phyloP scores from a whole-genome alignment of 768 basidiomycete genomes.

The Phanerochaete sordida region DNA sequence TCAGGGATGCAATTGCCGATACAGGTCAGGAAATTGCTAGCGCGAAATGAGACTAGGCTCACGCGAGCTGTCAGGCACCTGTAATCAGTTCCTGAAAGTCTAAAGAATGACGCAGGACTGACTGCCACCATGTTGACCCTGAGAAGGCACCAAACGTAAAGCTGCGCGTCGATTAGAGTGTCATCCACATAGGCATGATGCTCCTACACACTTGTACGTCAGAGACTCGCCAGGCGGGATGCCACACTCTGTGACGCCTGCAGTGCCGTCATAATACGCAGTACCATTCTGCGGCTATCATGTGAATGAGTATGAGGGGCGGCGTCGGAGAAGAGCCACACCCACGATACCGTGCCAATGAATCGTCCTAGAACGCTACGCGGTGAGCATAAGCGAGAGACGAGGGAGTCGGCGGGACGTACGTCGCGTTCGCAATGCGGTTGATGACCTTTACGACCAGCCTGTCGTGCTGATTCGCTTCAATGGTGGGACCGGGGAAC shows the following conservation, averaged over 20 bases:
- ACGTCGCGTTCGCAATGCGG: slow-evolving; percentile 28
- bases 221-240: slow-evolving; percentile 47
- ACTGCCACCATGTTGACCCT: slow-evolving; percentile 52
- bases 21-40: too few species aligned
- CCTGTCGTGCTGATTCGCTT: slow-evolving; percentile 34
- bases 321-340: not conserved
- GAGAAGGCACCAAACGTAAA: slow-evolving; percentile 41
- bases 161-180: slow-evolving; percentile 9
- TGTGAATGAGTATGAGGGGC: not conserved
- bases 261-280: slow-evolving; percentile 45
- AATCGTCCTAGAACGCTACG: slow-evolving; percentile 18
- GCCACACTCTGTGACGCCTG: slow-evolving; percentile 46
- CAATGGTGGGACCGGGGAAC: slow-evolving; percentile 36
- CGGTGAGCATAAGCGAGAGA: not conserved
- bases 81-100: not conserved
- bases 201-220: slow-evolving; percentile 28
- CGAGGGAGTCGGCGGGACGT: slow-evolving; percentile 5
- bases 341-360: slow-evolving; percentile 32
- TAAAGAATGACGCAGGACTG: slow-evolving; percentile 9
- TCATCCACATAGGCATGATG: not conserved
- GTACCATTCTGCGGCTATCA: slow-evolving; percentile 41
- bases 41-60: not conserved
- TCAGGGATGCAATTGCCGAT: too few species aligned
- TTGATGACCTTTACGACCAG: slow-evolving; percentile 35
- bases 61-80: not conserved